A percentile compares a stretch with the other conserved stretches of the same genome.
Evolutionary conservation across 75 land plant genomes (phyloP).

Genomic region (Cryptomeria japonica): DNA sequence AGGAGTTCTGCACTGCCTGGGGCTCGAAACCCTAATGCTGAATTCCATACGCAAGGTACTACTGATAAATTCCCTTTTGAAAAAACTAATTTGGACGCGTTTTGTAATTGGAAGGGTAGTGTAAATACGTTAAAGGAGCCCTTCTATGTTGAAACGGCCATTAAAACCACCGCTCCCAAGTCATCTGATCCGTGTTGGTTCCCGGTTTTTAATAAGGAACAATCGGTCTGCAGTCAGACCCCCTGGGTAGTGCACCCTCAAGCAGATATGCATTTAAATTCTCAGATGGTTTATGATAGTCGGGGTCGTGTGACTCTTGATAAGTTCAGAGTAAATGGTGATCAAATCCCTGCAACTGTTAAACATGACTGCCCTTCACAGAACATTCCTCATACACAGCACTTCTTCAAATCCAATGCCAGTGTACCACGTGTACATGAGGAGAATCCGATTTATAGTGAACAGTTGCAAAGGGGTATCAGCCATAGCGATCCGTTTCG

Average conservation of each 20-base stretch:
- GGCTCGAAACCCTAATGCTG: not conserved
- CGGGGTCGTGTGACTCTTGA: not conserved
- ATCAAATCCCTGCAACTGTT: not conserved
- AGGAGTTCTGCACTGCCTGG: not conserved
- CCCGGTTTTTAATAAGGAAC: not conserved
- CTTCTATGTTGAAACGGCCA: not conserved
- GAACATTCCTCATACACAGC: not conserved
- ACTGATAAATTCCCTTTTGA: not conserved
- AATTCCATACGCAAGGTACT: not conserved
- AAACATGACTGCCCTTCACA: not conserved
- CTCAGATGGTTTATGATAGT: not conserved
- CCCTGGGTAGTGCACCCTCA: not conserved
- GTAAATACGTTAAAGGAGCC: not conserved
- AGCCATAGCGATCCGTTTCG: not conserved
- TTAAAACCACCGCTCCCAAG: not conserved
- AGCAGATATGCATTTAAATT: not conserved
- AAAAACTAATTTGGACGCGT: not conserved
- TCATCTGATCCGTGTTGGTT: not conserved
- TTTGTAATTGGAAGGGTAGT: not conserved
- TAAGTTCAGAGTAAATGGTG: not conserved
- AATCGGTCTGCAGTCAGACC: not conserved
- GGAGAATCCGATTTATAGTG: not conserved
- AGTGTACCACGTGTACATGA: not conserved
- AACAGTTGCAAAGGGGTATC: not conserved
- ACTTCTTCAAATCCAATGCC: not conserved